phyloP scores from a whole-genome alignment of 768 basidiomycete genomes.

The Scleroderma citrinum region DNA sequence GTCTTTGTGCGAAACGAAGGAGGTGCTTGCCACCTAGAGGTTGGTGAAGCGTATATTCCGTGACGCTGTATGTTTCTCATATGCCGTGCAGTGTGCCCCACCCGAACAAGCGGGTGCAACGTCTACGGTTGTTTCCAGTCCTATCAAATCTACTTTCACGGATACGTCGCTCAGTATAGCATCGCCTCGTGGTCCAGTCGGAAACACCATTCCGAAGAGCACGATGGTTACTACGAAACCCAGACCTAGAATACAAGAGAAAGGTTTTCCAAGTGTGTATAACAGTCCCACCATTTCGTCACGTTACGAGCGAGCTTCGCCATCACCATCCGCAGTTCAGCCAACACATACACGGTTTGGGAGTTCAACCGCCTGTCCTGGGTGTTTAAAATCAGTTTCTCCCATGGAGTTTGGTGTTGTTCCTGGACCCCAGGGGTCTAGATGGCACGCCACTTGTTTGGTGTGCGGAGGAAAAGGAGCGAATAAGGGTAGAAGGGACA shows the following conservation, averaged over 20 bases:
- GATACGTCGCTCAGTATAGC: slow-evolving; percentile 7
- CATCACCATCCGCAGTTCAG: slow-evolving; percentile 12
- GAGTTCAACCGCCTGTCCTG: slow-evolving; percentile 56
- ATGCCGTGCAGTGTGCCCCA: slow-evolving; percentile 37
- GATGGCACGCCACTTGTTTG: slow-evolving; percentile 75
- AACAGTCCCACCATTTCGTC: slow-evolving; percentile 22
- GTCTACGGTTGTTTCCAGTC: slow-evolving; percentile 4
- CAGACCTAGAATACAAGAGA: slow-evolving; percentile 7
- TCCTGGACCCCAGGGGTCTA: slow-evolving; percentile 74
- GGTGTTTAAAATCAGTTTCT: slow-evolving; percentile 67
- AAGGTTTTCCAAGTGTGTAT: slow-evolving; percentile 9
- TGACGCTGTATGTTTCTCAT: slow-evolving; percentile 5
- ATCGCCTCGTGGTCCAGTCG: slow-evolving; percentile 16
- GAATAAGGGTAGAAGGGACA: slow-evolving; percentile 41
- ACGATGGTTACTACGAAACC: slow-evolving; percentile 1
- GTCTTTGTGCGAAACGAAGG: slow-evolving; percentile 61
- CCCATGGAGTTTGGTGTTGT: slow-evolving; percentile 84
- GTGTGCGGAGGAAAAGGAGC: slow-evolving; percentile 69
- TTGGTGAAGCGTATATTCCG: slow-evolving; percentile 7
- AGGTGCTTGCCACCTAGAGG: slow-evolving; percentile 68
- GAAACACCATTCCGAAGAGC: slow-evolving; percentile 12
- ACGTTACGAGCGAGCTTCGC: slow-evolving; percentile 22
- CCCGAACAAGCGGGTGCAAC: slow-evolving; percentile 25
- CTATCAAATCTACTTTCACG: slow-evolving; percentile 8
- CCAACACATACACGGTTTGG: slow-evolving; percentile 28